These are phyloP conservation scores for Globisporangium paddicum DNA, from an alignment of 352 stramenopile species.

Conservation along the genomic window DNA sequence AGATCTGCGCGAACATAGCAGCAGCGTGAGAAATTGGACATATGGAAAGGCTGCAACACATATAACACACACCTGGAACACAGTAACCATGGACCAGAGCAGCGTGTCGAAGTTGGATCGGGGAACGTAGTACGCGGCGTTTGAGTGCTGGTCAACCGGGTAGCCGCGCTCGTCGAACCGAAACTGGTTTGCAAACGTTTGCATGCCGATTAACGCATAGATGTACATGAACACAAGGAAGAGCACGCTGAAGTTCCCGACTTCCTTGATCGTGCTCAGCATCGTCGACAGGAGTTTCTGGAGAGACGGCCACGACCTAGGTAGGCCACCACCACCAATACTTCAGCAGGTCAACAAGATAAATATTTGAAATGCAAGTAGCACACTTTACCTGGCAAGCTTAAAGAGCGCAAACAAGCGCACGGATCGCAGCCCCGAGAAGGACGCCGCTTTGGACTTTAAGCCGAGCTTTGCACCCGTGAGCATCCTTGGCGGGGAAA, in stretches of 20 bases:
- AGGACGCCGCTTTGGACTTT: conserved; percentile 27
- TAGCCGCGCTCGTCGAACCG: conserved; percentile 78
- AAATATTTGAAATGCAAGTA: too few species aligned
- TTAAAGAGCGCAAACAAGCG: conserved; percentile 90
- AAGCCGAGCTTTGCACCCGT: background rate
- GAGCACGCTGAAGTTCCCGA: conserved; percentile 90
- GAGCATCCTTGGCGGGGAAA: conserved; percentile 42
- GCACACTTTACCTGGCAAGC: conserved; percentile 49
- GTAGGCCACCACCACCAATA: conserved; percentile 12
- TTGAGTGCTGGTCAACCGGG: conserved; percentile 26
- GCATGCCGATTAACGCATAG: conserved; percentile 89
- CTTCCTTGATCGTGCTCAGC: conserved; percentile 81
- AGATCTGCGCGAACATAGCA: conserved; percentile 73
- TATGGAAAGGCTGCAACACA: too few species aligned
- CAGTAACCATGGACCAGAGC: conserved; percentile 61
- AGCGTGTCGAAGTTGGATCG: conserved; percentile 68
- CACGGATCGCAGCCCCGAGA: conserved; percentile 83
- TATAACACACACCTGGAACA: conserved; percentile 43
- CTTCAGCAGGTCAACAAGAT: background rate
- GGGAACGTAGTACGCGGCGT: conserved; percentile 35
- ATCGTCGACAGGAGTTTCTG: conserved; percentile 92
- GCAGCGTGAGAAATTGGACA: too few species aligned
- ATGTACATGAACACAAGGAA: conserved; percentile 94
- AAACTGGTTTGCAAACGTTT: conserved; percentile 91
- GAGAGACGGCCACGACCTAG: conserved; percentile 84